Base-by-base conservation (phyloP, 2,329 filamentous ascomycete species). In the Arthrobotrys pseudoclavata region DNA sequence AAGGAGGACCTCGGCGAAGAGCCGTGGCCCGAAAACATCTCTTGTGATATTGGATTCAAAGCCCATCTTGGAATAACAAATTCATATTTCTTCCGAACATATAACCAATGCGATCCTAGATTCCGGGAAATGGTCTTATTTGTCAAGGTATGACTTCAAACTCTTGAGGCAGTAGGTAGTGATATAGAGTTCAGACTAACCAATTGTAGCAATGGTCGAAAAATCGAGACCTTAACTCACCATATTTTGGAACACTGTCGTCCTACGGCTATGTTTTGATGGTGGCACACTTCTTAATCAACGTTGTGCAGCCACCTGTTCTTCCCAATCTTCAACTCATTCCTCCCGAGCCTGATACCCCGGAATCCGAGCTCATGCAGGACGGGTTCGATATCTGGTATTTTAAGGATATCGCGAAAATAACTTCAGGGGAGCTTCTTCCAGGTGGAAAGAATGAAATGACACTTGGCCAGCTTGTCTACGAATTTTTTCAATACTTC, bases 401-500 rank as follows among this genome's bases (percentile, higher is more conserved):
- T 83, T 94, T 94, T 82, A 84, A 86, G 4, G 89, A 91, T 79
- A 94, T 97, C 61, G 83, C 86, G 47, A 84, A 85, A 4, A 86
- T 92, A 0, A 89, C 91, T 4, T 77, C 74, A 4, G 74, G 74
- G 18, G 67, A 77, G 15, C 67, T 77, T 20, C 67, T 77, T 13
- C 67, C 67, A 3, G 26, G n/a, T 18, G 67, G 67, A 9, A 85
- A 87, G 47, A 97, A 97, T 82, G 84, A 83, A 0, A 90, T 96
- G 71, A 87, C 90, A 0, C 81, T 95, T 1, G 93, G 92, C 1
- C 85, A 87, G 4, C 86, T 97, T 0, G 86, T 97, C 0, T 87
- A 91, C 64, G 92, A 92, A 0, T 97, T 97, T 85, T 97, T 97
- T 82, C 91, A 93, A 81, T 97, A 97, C 83, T 97, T 91, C 82